A percentile compares a stretch with the other conserved stretches of the same genome.
phyloP scores from a whole-genome alignment of 2,329 filamentous ascomycete genomes.

The Cercospora zeae-maydis region DNA sequence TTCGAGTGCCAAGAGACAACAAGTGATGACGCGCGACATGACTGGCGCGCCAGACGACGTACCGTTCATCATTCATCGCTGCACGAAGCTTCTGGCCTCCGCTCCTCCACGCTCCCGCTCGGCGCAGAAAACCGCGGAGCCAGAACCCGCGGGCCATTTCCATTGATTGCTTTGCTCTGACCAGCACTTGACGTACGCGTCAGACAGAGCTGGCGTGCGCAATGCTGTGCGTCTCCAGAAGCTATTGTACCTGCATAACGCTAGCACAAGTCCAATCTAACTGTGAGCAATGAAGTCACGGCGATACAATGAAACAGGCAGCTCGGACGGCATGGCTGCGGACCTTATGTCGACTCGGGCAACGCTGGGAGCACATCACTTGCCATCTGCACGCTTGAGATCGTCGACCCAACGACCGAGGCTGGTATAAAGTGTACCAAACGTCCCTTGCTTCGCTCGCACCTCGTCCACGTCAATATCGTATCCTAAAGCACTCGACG shows the following conservation, averaged over 20 bases:
- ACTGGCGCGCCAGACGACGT: not conserved
- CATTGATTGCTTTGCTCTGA: not conserved
- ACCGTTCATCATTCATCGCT: not conserved
- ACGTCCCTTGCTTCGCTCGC: constrained; percentile 1
- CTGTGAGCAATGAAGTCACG: not conserved
- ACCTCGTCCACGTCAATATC: not conserved
- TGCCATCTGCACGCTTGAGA: not conserved
- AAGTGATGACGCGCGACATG: not conserved
- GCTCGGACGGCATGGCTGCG: not conserved
- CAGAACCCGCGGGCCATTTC: not conserved
- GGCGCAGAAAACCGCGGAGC: not conserved
- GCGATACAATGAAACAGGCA: constrained; percentile 1
- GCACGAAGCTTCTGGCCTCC: not conserved
- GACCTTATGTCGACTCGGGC: not conserved
- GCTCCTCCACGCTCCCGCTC: not conserved
- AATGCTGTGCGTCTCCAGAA: not conserved
- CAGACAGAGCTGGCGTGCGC: not conserved
- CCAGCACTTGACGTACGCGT: not conserved
- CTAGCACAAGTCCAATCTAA: constrained; percentile 5
- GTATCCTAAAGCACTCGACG: not conserved
- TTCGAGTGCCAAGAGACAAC: not conserved
- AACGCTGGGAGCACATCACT: constrained; percentile 2
- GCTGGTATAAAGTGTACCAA: not conserved
- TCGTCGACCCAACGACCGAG: not conserved
- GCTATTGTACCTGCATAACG: constrained; percentile 8